Conservation (phyloP, 2,329 filamentous ascomycete species). For the Myriosclerotinia duriaeana region DNA sequence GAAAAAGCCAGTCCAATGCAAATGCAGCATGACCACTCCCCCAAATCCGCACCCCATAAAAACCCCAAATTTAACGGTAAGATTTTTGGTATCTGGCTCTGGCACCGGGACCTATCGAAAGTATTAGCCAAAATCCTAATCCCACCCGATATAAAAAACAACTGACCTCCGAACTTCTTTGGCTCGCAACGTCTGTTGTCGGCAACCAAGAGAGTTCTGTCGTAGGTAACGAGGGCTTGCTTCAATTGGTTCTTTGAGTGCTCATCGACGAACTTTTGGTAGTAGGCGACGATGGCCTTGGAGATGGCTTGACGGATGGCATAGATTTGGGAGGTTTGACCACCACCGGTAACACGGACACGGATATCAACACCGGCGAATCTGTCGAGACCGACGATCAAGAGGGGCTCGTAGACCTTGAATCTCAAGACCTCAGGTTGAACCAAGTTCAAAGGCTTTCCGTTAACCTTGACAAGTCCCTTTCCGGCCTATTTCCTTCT, state of each 20-base stretch:
- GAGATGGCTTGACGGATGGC: slow-evolving; percentile 98
- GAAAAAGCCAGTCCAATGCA: slow-evolving; percentile 40
- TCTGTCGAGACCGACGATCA: slow-evolving; percentile 96
- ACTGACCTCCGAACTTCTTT: slow-evolving; percentile 74
- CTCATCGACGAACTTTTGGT: slow-evolving; percentile 99
- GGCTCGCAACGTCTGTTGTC: slow-evolving; percentile 99
- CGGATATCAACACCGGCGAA: slow-evolving; percentile 97
- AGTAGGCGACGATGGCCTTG: slow-evolving; percentile 97
- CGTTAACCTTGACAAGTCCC: slow-evolving; percentile 98
- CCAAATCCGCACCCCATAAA: slow-evolving; percentile 36
- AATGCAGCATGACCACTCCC: slow-evolving; percentile 41
- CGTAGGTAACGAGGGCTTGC: slow-evolving; percentile 93
- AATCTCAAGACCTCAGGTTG: slow-evolving; percentile 97
- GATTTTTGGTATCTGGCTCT: slow-evolving; percentile 98
- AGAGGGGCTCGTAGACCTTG: slow-evolving; percentile 99
- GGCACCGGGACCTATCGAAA: slow-evolving; percentile 81
- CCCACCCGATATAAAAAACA: slow-evolving; percentile 12
- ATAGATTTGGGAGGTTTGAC: slow-evolving; percentile 96
- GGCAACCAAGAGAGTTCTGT: slow-evolving; percentile 95
- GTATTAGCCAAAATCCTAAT: slow-evolving; percentile 30
- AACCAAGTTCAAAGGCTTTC: slow-evolving; percentile 88
- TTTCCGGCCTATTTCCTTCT: slow-evolving; percentile 60
- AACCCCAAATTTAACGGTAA: slow-evolving; percentile 73
- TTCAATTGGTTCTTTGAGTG: slow-evolving; percentile 99
- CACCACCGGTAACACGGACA: slow-evolving; percentile 93